Percentiles rank a stretch among this genome's conserved stretches.
Conservation (phyloP, 2,329 filamentous ascomycete species). For the Huntiella omanensis region DNA sequence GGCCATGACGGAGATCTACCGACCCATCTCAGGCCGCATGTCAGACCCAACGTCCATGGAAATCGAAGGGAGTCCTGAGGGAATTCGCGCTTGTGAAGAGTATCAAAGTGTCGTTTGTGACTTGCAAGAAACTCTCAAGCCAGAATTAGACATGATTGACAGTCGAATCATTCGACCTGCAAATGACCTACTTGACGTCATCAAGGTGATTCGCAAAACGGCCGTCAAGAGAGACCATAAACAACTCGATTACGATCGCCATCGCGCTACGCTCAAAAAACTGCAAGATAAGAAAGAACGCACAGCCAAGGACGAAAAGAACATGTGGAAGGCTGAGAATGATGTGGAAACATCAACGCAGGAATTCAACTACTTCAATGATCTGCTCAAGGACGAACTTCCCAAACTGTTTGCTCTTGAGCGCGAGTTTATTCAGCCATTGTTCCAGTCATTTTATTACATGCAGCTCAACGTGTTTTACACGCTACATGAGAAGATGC, state of each 20-base stretch:
- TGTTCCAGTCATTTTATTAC: conserved; percentile 99
- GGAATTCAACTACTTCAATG: conserved; percentile 96
- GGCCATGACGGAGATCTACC: conserved; percentile 91
- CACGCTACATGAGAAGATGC: conserved; percentile 95
- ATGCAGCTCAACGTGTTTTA: conserved; percentile 99
- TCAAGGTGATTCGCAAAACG: conserved; percentile 87
- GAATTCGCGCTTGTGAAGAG: conserved; percentile 88
- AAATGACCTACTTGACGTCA: conserved; percentile 80
- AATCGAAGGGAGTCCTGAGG: conserved; percentile 74
- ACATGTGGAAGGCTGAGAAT: conserved; percentile 84
- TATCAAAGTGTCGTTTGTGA: conserved; percentile 83
- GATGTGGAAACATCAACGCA: conserved; percentile 83
- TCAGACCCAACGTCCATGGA: conserved; percentile 77
- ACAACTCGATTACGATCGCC: conserved; percentile 87
- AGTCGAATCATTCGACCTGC: conserved; percentile 76
- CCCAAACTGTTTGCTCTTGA: conserved; percentile 82
- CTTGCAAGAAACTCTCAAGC: conserved; percentile 68
- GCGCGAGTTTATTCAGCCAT: conserved; percentile 81
- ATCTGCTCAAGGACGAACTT: conserved; percentile 86
- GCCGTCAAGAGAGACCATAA: conserved; percentile 88
- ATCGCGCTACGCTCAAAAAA: conserved; percentile 70
- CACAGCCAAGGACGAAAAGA: conserved; percentile 89
- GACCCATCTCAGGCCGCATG: conserved; percentile 87
- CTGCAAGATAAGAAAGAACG: conserved; percentile 96
- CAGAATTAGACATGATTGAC: conserved; percentile 97